Evolutionary conservation across 805 yeast genomes (phyloP).

Genomic region (Wickerhamiella occidentalis): DNA sequence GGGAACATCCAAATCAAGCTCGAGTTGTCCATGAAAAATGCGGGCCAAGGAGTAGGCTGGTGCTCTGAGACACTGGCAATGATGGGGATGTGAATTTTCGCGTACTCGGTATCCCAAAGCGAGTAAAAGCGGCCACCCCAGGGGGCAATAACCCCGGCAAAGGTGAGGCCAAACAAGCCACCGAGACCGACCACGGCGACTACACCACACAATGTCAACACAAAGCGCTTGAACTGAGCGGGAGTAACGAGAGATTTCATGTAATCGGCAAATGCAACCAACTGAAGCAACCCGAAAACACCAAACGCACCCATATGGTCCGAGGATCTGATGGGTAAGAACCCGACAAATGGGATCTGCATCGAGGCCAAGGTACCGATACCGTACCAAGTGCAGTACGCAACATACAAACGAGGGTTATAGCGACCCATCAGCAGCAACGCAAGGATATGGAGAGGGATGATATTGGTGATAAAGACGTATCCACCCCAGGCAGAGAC

Average conservation of each 20-base stretch:
- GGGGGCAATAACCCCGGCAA: constrained; percentile 90
- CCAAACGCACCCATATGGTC: constrained; percentile 99
- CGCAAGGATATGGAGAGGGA: constrained; percentile 89
- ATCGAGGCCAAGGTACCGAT: constrained; percentile 95
- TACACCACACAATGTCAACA: constrained; percentile 41
- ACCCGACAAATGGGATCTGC: constrained; percentile 99
- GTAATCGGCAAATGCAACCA: constrained; percentile 76
- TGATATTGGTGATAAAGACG: constrained; percentile 94
- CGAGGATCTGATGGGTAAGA: constrained; percentile 88
- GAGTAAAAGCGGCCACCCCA: constrained; percentile 99
- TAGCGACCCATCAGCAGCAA: constrained; percentile 91
- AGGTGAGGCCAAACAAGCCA: constrained; percentile 69
- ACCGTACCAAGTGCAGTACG: constrained; percentile 94
- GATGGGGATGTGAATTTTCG: constrained; percentile 95
- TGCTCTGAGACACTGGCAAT: constrained; percentile 98
- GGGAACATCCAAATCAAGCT: constrained; percentile 97
- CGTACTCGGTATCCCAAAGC: constrained; percentile 95
- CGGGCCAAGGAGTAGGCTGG: constrained; percentile 99
- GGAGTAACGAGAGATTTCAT: constrained; percentile 62
- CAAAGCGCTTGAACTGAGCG: constrained; percentile 46
- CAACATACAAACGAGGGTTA: constrained; percentile 65
- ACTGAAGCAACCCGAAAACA: constrained; percentile 87
- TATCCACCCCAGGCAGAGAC: constrained; percentile 99
- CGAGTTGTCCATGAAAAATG: constrained; percentile 88
- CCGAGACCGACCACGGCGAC: constrained; percentile 52